A percentile compares a stretch with the other conserved stretches of the same genome.
Conservation (phyloP, 495 filamentous ascomycete species). For the Cryomyces minteri region DNA sequence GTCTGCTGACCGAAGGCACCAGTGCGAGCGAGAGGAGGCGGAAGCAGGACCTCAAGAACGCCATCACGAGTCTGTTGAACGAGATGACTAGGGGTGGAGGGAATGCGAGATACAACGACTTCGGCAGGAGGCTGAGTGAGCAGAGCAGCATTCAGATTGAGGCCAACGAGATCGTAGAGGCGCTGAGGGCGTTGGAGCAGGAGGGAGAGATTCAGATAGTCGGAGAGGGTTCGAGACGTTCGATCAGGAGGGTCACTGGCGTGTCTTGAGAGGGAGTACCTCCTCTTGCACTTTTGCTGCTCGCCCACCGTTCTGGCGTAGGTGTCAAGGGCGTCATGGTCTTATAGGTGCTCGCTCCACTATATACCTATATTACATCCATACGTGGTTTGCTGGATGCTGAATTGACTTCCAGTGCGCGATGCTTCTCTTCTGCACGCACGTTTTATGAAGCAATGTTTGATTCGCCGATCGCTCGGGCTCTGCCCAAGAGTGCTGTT, state of each 20-base stretch:
- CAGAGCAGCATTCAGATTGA: conserved; percentile 57
- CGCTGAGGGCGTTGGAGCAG: conserved; percentile 57
- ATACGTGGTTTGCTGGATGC: too few species aligned
- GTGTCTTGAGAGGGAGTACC: conserved; percentile 11
- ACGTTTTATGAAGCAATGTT: too few species aligned
- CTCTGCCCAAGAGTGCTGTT: too few species aligned
- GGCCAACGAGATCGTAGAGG: conserved; percentile 60
- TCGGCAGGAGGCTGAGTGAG: conserved; percentile 55
- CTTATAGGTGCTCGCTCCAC: too few species aligned
- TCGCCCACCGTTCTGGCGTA: too few species aligned
- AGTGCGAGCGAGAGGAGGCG: conserved; percentile 64
- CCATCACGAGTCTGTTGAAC: conserved; percentile 53
- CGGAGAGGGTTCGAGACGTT: conserved; percentile 72
- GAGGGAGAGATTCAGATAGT: conserved; percentile 67
- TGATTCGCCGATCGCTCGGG: too few species aligned
- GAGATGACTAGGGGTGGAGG: conserved; percentile 45
- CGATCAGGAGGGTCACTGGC: conserved; percentile 58
- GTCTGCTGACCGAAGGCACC: conserved; percentile 78
- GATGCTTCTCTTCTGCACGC: too few species aligned
- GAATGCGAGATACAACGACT: conserved; percentile 59
- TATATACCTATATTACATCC: too few species aligned
- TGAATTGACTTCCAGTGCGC: too few species aligned
- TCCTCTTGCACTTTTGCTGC: too few species aligned
- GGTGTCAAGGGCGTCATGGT: too few species aligned
- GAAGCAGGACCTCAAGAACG: conserved; percentile 70